phyloP scores from a whole-genome alignment of 495 filamentous ascomycete genomes.

The Penicillium crystallinum region DNA sequence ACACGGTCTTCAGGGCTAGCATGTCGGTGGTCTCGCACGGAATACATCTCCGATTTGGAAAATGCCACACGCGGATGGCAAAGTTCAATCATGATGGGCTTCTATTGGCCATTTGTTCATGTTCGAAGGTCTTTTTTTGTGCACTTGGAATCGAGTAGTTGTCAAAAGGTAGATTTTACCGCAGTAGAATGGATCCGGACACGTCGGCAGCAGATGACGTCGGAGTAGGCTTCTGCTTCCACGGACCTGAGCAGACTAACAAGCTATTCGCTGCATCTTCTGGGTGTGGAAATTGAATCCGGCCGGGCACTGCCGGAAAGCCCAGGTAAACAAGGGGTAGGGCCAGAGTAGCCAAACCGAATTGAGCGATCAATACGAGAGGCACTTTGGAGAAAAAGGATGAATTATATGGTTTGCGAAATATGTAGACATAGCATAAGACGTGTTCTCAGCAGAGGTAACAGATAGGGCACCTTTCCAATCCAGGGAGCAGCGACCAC shows the following conservation, averaged over 20 bases:
- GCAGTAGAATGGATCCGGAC: neutral
- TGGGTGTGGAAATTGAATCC: neutral
- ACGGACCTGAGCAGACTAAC: neutral
- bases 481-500: too few relatives aligned
- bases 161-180: neutral
- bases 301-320: neutral
- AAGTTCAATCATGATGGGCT: neutral
- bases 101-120: neutral
- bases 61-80: neutral
- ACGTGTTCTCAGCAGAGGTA: neutral
- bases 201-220: conserved; percentile 1
- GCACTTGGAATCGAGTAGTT: neutral
- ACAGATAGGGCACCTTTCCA: neutral
- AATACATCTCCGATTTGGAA: neutral
- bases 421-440: too few relatives aligned
- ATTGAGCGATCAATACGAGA: neutral
- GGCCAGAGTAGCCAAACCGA: neutral
- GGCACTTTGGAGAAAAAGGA: too few relatives aligned
- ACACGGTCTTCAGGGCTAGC: neutral
- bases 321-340: neutral
- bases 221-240: neutral
- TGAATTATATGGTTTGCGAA: too few relatives aligned
- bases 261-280: neutral
- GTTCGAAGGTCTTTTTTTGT: neutral
- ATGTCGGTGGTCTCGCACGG: neutral